phyloP scores from a whole-genome alignment of 495 filamentous ascomycete species.

The Letharia lupina region DNA sequence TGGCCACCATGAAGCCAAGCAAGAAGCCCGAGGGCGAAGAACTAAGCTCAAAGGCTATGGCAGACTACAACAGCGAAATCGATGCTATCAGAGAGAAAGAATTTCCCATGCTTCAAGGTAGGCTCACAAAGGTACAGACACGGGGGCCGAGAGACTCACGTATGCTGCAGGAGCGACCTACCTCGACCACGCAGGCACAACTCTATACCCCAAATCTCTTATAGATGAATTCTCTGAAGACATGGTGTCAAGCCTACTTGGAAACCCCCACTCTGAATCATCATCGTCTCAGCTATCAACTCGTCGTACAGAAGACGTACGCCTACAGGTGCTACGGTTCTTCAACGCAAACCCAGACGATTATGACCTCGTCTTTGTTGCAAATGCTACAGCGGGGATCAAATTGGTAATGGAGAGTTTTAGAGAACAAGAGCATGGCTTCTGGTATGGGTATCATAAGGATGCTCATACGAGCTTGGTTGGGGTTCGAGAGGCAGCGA shows the following conservation, averaged over 20 bases:
- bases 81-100: slow-evolving; percentile 61
- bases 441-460: slow-evolving; percentile 75
- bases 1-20: slow-evolving; percentile 22
- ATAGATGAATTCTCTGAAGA: slow-evolving; percentile 69
- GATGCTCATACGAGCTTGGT: slow-evolving; percentile 85
- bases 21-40: not conserved
- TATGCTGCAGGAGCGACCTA: slow-evolving; percentile 62
- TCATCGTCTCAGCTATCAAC: slow-evolving; percentile 70
- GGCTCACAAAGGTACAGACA: slow-evolving; percentile 14
- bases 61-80: slow-evolving; percentile 55
- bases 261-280: slow-evolving; percentile 88
- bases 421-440: slow-evolving; percentile 53
- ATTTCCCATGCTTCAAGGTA: slow-evolving; percentile 81
- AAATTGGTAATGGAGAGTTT: slow-evolving; percentile 77
- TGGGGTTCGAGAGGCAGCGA: slow-evolving; percentile 67
- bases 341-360: slow-evolving; percentile 76
- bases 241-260: slow-evolving; percentile 71
- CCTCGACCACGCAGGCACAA: slow-evolving; percentile 89
- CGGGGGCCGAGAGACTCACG: slow-evolving; percentile 16
- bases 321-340: slow-evolving; percentile 62
- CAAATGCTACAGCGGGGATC: slow-evolving; percentile 85
- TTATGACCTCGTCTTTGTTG: slow-evolving; percentile 86
- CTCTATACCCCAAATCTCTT: slow-evolving; percentile 69
- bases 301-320: slow-evolving; percentile 63
- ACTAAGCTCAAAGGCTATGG: slow-evolving; percentile 10